These are phyloP conservation scores for Globisporangium barbulae DNA, from an alignment of 352 stramenopile species.

Conservation along the genomic window DNA sequence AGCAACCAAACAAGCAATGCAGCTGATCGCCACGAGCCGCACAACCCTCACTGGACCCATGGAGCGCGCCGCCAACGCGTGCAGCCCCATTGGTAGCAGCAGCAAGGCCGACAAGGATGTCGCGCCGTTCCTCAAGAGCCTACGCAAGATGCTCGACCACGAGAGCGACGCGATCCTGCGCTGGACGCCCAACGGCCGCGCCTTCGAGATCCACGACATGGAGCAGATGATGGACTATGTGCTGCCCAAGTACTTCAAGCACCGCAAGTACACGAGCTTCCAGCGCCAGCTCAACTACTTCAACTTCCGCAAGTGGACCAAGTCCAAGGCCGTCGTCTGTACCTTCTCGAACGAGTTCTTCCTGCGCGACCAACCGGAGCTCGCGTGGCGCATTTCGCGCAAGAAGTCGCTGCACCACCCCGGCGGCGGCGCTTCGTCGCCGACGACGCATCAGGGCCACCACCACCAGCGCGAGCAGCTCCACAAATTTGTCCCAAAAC, in stretches of 20 bases:
- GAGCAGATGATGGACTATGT: constrained; percentile 77
- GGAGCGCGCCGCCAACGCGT: not conserved
- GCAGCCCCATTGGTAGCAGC: constrained; percentile 1
- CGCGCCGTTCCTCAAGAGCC: constrained; percentile 61
- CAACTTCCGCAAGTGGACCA: constrained; percentile 90
- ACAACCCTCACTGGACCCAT: not conserved
- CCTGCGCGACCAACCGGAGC: constrained; percentile 59
- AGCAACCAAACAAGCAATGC: constrained; percentile 2
- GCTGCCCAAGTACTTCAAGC: constrained; percentile 94
- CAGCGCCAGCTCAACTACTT: constrained; percentile 95
- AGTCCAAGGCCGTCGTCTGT: constrained; percentile 71
- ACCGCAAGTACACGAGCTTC: constrained; percentile 93
- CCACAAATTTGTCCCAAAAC: constrained; percentile 8
- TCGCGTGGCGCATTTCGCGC: constrained; percentile 62
- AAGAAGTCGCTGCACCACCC: constrained; percentile 47
- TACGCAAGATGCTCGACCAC: constrained; percentile 59
- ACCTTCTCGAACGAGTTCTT: constrained; percentile 81
- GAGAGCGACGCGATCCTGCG: constrained; percentile 53
- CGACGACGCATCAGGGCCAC: not conserved
- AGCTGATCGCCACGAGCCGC: constrained; percentile 7
- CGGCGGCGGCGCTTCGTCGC: constrained; percentile 7
- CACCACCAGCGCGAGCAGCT: not conserved
- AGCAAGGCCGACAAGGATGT: constrained; percentile 35
- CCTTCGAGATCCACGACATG: constrained; percentile 81
- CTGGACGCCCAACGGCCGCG: constrained; percentile 58